Base-by-base conservation (phyloP, 2,329 filamentous ascomycete genomes). In the Scedosporium apiospermum region DNA sequence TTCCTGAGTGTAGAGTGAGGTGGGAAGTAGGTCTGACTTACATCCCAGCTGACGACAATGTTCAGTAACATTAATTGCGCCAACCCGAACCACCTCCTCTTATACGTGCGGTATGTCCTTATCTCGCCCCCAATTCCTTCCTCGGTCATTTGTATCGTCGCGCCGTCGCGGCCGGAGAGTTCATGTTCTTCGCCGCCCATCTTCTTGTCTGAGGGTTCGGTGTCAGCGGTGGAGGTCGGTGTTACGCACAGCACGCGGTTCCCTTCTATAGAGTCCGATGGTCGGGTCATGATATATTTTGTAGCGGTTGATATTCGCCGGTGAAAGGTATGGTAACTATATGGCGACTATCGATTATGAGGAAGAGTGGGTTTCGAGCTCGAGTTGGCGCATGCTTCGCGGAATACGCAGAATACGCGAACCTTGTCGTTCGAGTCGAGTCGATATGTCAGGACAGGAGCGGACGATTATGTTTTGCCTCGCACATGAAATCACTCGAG, bases 31-130 rank as follows among this genome's bases (percentile, higher is more conserved):
- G 3, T 6, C 7, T 23, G 14, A 87, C 91, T 81, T 82, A 95
- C 91, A 83, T 96, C 91, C 93, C 93, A 98, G 70, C 90, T 96
- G 51, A 96, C 88, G 65, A 98, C 85, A 63, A 97, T 88, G 72
- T 98, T 99, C 75, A 98, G 79, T 69, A 98, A 75, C 6, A 92
- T 88, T 71, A 98, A 76, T 74, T 96, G 90, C 23, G 84, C 76
- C 60, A 99, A 78, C 0, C 95, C 95, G 72, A 96, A 90, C 87
- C 91, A 99, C 55, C 95, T 84, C 70, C 91, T 84, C 76, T 89
- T 93, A 73, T 98, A 98, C 10, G 76, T 78, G 61, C 73, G 73
- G 62, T 78, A 79, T 64, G 61, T 34, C 21, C 44, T 23, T 42
- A n/a, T 23, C 21, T 57, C 60, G 49, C 12, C 23, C 6, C 12